Evolutionary conservation across 2,329 filamentous ascomycete genomes (phyloP), one percentile per base, ranked within the genome.

Genomic region (Westerdykella aurantiaca): DNA sequence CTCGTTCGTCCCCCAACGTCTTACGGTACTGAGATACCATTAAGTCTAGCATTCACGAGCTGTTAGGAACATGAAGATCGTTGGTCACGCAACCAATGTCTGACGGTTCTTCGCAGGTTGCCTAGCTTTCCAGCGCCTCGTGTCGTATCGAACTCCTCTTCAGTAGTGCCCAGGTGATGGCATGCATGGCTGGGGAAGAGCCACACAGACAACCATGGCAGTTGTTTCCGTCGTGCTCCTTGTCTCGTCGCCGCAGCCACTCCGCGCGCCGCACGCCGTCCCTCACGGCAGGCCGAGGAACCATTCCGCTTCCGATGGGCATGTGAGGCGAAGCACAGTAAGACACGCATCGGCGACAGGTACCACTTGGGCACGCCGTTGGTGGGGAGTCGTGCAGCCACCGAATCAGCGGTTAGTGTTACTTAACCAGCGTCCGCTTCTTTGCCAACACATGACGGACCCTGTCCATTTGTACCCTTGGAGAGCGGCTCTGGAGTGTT

Each of bases 311-410:
- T 43, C 14, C 3, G 48, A 57, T 56, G 58, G 60, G 60, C 53
- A 52, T 46, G 43, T 58, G 52, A 44, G 58, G 53, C 29, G n/a
- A 53, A 50, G n/a, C n/a, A n/a, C n/a, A n/a, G 56, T 51, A 47
- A 55, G 48, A 58, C 56, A 53, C 51, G 58, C 59, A 59, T 63
- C 60, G 60, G 60, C 46, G 54, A 55, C 49, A 54, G 48, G 47
- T 48, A 51, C 57, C 43, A 48, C 53, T 61, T 58, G 46, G 55
- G 58, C 52, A 46, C 45, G 44, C 49, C 42, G 29, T 37, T 40
- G 25, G 44, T 38, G 41, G 41, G 43, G 44, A 44, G 35, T 21
- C n/a, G 31, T 33, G 33, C 22, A 9, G 22, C 23, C 33, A 37
- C 17, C 41, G 16, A 44, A 44, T 44, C 44, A 49, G 34, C 35